Percentiles rank a stretch among this genome's conserved stretches.
Conservation (phyloP, 352 stramenopile genomes). For the Globisporangium orthogonon region DNA sequence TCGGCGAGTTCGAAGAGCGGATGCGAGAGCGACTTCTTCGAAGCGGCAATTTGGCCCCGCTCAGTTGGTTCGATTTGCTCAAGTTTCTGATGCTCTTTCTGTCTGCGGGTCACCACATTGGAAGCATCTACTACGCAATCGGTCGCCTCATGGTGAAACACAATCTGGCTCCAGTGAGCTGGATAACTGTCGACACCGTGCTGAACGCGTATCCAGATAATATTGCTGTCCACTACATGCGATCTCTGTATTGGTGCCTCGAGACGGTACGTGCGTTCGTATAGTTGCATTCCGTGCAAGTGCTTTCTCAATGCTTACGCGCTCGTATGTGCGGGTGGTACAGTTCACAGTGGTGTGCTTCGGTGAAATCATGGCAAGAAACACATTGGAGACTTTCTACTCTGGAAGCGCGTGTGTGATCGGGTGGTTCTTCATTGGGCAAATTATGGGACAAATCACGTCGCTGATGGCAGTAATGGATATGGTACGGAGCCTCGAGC, state of each 20-base stretch:
- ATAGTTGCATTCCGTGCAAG: not conserved
- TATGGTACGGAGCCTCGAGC: constrained; percentile 53
- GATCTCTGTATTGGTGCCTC: constrained; percentile 74
- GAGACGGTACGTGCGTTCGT: constrained; percentile 28
- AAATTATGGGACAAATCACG: constrained; percentile 68
- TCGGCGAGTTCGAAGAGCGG: constrained; percentile 34
- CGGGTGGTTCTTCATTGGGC: constrained; percentile 71
- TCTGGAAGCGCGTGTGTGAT: constrained; percentile 59
- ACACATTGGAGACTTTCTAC: constrained; percentile 55
- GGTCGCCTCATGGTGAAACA: constrained; percentile 31
- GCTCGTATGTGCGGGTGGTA: not conserved
- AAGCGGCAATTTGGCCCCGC: constrained; percentile 28
- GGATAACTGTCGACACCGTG: constrained; percentile 51
- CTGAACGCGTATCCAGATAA: constrained; percentile 44
- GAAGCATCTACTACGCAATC: constrained; percentile 43
- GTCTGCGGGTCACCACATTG: constrained; percentile 44
- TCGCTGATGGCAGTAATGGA: too few relatives aligned
- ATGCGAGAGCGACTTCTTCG: constrained; percentile 50
- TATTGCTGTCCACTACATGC: constrained; percentile 55
- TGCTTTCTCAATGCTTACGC: too few relatives aligned
- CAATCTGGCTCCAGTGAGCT: constrained; percentile 30
- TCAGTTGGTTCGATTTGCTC: constrained; percentile 40
- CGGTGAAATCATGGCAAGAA: constrained; percentile 55
- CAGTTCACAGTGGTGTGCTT: constrained; percentile 80
- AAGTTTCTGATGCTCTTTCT: constrained; percentile 61